Conservation (phyloP, 805 yeast genomes). For the Yarrowia sp. region DNA sequence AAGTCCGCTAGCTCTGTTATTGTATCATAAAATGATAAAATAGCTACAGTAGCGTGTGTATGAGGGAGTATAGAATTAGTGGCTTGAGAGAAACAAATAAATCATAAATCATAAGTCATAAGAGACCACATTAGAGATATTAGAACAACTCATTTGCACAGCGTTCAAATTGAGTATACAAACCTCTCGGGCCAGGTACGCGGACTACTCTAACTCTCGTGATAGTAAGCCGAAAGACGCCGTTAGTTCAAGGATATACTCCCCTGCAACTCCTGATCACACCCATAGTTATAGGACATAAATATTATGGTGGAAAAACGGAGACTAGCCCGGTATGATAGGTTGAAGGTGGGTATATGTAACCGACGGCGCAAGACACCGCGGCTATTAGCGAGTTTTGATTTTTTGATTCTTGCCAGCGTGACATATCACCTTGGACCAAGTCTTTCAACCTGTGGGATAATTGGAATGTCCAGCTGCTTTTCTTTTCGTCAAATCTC, state of each 20-base stretch:
- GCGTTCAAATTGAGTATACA: neutral
- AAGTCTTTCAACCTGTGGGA: no score
- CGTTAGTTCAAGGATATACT: no score
- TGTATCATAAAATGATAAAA: neutral
- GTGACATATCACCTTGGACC: neutral
- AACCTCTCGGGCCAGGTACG: no score
- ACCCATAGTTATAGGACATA: neutral
- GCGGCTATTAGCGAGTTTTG: slow-evolving; percentile 11
- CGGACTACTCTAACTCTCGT: no score
- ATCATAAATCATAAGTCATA: neutral
- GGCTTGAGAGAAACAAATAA: neutral
- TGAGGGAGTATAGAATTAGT: neutral
- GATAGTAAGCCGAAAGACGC: no score
- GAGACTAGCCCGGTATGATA: neutral
- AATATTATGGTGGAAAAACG: neutral
- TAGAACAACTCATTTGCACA: neutral
- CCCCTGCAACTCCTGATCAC: no score
- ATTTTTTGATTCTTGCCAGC: neutral
- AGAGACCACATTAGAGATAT: neutral
- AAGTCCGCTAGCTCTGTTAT: neutral
- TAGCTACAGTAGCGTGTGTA: neutral
- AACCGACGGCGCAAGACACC: slow-evolving; percentile 2
- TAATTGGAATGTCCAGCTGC: no score
- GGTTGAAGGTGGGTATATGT: neutral
- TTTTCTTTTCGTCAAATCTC: no score